Conservation (phyloP, 2,329 filamentous ascomycete genomes). For the Neodidymelliopsis sp. region DNA sequence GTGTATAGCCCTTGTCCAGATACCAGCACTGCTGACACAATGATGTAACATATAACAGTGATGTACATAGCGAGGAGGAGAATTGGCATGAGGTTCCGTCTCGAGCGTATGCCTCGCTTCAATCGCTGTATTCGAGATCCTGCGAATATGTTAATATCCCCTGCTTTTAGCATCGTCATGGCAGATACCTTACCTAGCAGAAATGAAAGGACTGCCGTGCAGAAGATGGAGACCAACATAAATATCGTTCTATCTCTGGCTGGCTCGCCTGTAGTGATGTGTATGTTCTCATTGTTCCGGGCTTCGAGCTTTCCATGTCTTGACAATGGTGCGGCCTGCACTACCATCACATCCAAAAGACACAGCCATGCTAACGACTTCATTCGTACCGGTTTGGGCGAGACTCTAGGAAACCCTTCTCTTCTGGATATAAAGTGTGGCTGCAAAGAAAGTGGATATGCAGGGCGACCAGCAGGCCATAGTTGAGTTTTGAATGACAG, state of each 20-base stretch:
- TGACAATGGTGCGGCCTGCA: slow-evolving; percentile 8
- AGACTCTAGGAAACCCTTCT: not conserved
- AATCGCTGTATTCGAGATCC: slow-evolving; percentile 20
- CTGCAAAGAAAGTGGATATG: not conserved
- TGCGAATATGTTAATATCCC: not conserved
- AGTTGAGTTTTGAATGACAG: slow-evolving; percentile 1
- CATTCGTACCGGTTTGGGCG: not conserved
- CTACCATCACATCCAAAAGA: not conserved
- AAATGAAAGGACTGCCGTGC: slow-evolving; percentile 20
- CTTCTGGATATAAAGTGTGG: not conserved
- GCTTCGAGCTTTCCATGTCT: not conserved
- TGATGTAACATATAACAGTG: slow-evolving; percentile 28
- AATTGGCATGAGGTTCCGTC: slow-evolving; percentile 25
- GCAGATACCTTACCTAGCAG: slow-evolving; percentile 22
- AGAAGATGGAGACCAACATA: slow-evolving; percentile 19
- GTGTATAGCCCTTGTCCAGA: slow-evolving; percentile 39
- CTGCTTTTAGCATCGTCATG: not conserved
- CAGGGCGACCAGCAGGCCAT: slow-evolving; percentile 1
- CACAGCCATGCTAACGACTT: not conserved
- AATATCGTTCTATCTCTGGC: slow-evolving; percentile 23
- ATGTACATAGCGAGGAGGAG: slow-evolving; percentile 28
- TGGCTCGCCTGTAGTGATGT: slow-evolving; percentile 19
- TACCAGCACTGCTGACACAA: slow-evolving; percentile 32
- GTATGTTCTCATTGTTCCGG: slow-evolving; percentile 10
- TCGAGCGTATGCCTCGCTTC: slow-evolving; percentile 16